phyloP scores from a whole-genome alignment of 2,329 filamentous ascomycete genomes.

The Aspergillus ochraceoroseus region DNA sequence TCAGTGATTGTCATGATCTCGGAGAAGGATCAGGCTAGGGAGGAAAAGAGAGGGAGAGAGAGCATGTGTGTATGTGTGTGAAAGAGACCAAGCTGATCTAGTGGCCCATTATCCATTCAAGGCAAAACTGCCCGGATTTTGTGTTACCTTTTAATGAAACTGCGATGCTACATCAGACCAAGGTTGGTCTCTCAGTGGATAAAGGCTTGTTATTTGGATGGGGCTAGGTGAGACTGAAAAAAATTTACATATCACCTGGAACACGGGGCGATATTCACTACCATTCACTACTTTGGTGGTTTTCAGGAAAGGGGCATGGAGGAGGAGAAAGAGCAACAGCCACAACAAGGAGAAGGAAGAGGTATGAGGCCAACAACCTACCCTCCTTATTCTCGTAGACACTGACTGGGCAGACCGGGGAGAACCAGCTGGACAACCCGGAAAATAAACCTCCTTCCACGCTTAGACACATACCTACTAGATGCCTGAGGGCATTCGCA shows the following conservation, averaged over 20 bases:
- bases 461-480: too few species aligned
- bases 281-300: too few species aligned
- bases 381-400: too few species aligned
- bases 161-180: slow-evolving; percentile 17
- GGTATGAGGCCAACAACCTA: too few species aligned
- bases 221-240: not conserved
- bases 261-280: too few species aligned
- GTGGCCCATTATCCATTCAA: slow-evolving; percentile 9
- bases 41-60: not conserved
- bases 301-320: too few species aligned
- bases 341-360: too few species aligned
- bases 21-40: slow-evolving; percentile 3
- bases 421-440: too few species aligned
- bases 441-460: too few species aligned
- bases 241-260: slow-evolving; percentile 6
- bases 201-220: slow-evolving; percentile 1
- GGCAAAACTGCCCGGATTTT: slow-evolving; percentile 2
- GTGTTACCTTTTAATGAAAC: slow-evolving; percentile 19
- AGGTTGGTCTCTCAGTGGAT: slow-evolving; percentile 4
- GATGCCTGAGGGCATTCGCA: too few species aligned
- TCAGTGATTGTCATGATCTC: slow-evolving; percentile 4
- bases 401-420: too few species aligned
- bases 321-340: too few species aligned
- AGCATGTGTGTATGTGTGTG: not conserved
- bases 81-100: slow-evolving; percentile 7